These are phyloP conservation scores for Phytophthora fragariaefolia DNA, from an alignment of 352 stramenopile genomes.

Conservation along the genomic window DNA sequence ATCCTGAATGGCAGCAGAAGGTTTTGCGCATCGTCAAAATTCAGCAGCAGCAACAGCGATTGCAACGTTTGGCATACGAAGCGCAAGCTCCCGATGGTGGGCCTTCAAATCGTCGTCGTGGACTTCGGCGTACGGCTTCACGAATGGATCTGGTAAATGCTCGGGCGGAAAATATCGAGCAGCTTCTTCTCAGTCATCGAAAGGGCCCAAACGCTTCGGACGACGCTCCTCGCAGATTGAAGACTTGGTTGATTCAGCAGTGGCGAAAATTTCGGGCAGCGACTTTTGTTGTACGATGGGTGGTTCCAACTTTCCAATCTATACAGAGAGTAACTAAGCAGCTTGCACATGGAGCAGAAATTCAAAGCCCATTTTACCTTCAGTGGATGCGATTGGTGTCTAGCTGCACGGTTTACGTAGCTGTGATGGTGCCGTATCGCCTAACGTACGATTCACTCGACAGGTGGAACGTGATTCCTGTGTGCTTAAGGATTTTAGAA, in stretches of 20 bases:
- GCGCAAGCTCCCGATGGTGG: slow-evolving; percentile 39
- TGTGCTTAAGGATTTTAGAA: slow-evolving; percentile 44
- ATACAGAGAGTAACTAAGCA: slow-evolving; percentile 18
- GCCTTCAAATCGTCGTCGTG: slow-evolving; percentile 17
- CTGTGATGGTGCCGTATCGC: slow-evolving; percentile 57
- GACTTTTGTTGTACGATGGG: slow-evolving; percentile 12
- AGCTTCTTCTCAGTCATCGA: slow-evolving; percentile 47
- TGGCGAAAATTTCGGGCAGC: slow-evolving; percentile 20
- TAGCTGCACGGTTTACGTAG: slow-evolving; percentile 55
- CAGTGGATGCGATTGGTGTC: slow-evolving; percentile 59
- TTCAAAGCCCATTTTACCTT: slow-evolving; percentile 65
- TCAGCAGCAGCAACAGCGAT: slow-evolving; percentile 64
- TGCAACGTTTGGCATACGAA: slow-evolving; percentile 52
- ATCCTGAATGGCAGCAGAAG: slow-evolving; percentile 69
- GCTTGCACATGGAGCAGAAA: slow-evolving; percentile 50
- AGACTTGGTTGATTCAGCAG: slow-evolving; percentile 17
- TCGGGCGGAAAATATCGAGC: slow-evolving; percentile 55
- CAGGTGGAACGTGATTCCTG: slow-evolving; percentile 46
- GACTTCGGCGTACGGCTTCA: slow-evolving; percentile 36
- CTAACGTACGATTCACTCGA: slow-evolving; percentile 63
- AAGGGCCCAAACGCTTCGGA: slow-evolving; percentile 14
- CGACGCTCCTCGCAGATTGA: slow-evolving; percentile 13
- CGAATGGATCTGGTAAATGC: slow-evolving; percentile 59
- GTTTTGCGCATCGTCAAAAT: slow-evolving; percentile 71
- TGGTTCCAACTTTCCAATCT: neutral